These are phyloP conservation scores for Saccharum hybrid DNA, from an alignment of 202 grass and related monocot genomes.

Conservation along the genomic window DNA sequence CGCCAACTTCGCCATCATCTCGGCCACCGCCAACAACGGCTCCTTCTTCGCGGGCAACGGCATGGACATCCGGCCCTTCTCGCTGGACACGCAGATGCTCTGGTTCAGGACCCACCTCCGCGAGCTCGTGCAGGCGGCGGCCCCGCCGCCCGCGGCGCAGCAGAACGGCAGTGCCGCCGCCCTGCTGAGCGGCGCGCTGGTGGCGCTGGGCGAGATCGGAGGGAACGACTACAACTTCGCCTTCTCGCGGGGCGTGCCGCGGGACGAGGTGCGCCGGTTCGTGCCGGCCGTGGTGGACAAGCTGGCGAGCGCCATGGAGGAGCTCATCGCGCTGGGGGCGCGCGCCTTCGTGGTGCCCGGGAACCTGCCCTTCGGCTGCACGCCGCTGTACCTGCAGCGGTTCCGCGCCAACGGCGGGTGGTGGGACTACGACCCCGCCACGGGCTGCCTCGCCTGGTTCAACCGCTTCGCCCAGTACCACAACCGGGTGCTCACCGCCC, in stretches of 20 bases:
- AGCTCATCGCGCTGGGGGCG: slow-evolving; percentile 64
- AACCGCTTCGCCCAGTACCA: slow-evolving; percentile 68
- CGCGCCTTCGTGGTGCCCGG: slow-evolving; percentile 74
- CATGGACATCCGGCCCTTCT: slow-evolving; percentile 42
- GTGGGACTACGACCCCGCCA: slow-evolving; percentile 51
- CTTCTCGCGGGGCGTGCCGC: slow-evolving; percentile 38
- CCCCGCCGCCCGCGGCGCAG: neutral
- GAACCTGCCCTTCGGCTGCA: slow-evolving; percentile 68
- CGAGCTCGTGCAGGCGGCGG: slow-evolving; percentile 23
- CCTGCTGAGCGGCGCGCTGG: slow-evolving; percentile 56
- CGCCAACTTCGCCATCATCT: slow-evolving; percentile 75
- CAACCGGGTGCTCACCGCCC: slow-evolving; percentile 47
- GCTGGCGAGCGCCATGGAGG: slow-evolving; percentile 58
- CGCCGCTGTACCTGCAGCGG: slow-evolving; percentile 49
- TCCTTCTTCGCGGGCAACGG: slow-evolving; percentile 63
- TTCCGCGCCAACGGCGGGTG: neutral
- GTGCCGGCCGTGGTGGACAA: slow-evolving; percentile 59
- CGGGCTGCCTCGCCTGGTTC: slow-evolving; percentile 63
- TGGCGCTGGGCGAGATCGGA: slow-evolving; percentile 81
- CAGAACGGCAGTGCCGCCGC: neutral
- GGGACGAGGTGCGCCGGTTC: slow-evolving; percentile 43
- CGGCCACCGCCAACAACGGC: slow-evolving; percentile 58
- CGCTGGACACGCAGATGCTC: slow-evolving; percentile 55
- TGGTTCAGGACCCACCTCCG: slow-evolving; percentile 58
- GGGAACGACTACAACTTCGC: slow-evolving; percentile 90